A percentile compares a stretch with the other conserved stretches of the same genome.
Conservation (phyloP, 192 early-diverging fungal genomes). For the Linnemannia hyalina region DNA sequence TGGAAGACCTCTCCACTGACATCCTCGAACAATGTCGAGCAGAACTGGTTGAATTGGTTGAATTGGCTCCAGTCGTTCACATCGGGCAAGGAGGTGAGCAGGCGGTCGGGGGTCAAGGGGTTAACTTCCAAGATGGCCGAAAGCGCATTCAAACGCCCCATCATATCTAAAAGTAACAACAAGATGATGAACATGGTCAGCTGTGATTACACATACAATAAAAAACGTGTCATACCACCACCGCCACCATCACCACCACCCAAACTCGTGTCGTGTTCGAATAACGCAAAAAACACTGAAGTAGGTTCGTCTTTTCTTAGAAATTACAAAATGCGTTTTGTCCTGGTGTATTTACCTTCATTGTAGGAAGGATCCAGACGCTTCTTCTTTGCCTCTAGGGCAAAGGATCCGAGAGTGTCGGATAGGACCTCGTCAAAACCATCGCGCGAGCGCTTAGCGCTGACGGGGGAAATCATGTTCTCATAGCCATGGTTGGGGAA, state of each 20-base stretch:
- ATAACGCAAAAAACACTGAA: not conserved
- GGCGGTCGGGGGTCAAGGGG: slow-evolving; percentile 34
- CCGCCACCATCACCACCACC: not conserved
- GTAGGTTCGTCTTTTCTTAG: not conserved
- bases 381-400: slow-evolving; percentile 56
- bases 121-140: slow-evolving; percentile 40
- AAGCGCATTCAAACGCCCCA: slow-evolving; percentile 52
- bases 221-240: slow-evolving; percentile 12
- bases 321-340: not conserved
- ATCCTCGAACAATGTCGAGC: slow-evolving; percentile 46
- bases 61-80: slow-evolving; percentile 44
- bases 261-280: not conserved
- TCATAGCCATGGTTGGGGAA: slow-evolving; percentile 22
- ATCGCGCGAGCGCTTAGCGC: slow-evolving; percentile 42
- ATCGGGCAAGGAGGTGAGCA: slow-evolving; percentile 30
- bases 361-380: slow-evolving; percentile 50
- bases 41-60: slow-evolving; percentile 50
- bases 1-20: slow-evolving; percentile 55
- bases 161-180: slow-evolving; percentile 46
- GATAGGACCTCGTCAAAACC: slow-evolving; percentile 37
- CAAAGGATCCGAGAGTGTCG: slow-evolving; percentile 54
- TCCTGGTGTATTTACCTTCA: slow-evolving; percentile 35
- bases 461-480: slow-evolving; percentile 35
- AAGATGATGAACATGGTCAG: slow-evolving; percentile 14
- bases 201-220: slow-evolving; percentile 4